phyloP scores from a whole-genome alignment of 805 yeast genomes.

The Myxozyma sirexii region DNA sequence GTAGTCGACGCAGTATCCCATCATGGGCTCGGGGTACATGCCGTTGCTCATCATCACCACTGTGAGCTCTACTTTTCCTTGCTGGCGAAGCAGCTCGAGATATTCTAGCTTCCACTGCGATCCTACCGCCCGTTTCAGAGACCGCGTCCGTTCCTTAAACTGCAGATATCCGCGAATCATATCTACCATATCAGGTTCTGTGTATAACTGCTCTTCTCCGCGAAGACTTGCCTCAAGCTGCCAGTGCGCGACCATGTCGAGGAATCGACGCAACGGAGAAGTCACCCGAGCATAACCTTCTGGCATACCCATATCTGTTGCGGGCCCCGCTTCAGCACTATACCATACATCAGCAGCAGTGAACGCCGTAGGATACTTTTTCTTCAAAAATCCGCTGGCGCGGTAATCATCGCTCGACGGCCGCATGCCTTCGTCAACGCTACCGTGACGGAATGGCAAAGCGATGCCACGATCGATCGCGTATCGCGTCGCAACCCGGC shows the following conservation, averaged over 20 bases:
- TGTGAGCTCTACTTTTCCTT: constrained; percentile 6
- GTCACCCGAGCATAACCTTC: constrained; percentile 71
- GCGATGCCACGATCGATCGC: constrained; percentile 37
- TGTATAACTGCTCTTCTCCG: constrained; percentile 31
- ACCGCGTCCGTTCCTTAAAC: not conserved
- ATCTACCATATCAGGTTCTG: constrained; percentile 4
- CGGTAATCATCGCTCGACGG: constrained; percentile 4
- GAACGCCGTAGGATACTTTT: not conserved
- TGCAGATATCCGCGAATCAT: not conserved
- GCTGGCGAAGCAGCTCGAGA: not conserved
- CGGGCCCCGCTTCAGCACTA: constrained; percentile 4
- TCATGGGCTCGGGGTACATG: constrained; percentile 3
- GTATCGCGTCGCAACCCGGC: constrained; percentile 47
- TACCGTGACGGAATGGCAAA: constrained; percentile 28
- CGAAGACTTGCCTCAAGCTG: constrained; percentile 57
- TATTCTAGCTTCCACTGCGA: not conserved
- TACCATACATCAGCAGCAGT: not conserved
- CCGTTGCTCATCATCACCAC: constrained; percentile 11
- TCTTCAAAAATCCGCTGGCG: constrained; percentile 7
- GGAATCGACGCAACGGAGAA: constrained; percentile 83
- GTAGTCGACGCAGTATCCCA: constrained; percentile 20
- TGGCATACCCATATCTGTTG: constrained; percentile 49
- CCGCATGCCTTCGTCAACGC: not conserved
- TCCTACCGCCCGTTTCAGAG: not conserved
- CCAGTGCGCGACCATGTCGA: constrained; percentile 81